These are phyloP conservation scores for Phytophthora aleatoria DNA, from an alignment of 352 stramenopile species.

Conservation along the genomic window DNA sequence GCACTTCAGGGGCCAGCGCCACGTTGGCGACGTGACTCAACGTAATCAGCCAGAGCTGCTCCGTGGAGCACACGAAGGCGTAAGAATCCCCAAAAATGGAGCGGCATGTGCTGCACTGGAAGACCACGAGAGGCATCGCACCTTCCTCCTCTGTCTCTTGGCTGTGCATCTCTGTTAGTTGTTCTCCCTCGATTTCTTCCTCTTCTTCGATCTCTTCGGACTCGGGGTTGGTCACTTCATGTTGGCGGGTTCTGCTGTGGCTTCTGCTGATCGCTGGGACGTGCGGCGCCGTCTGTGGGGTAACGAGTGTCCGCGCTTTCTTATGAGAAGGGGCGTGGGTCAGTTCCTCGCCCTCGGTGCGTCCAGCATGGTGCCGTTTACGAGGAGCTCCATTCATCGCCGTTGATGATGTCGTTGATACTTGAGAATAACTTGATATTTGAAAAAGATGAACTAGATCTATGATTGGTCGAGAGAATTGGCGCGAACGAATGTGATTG, in stretches of 20 bases:
- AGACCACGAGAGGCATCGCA: conserved; percentile 73
- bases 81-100: conserved; percentile 88
- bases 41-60: conserved; percentile 73
- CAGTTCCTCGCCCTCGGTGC: conserved; percentile 19
- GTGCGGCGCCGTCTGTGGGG: conserved; percentile 16
- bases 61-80: conserved; percentile 78
- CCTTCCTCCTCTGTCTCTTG: conserved; percentile 38
- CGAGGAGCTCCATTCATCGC: conserved; percentile 54
- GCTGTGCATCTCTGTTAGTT: conserved; percentile 15
- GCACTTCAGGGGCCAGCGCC: conserved; percentile 41
- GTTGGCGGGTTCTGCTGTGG: conserved; percentile 10
- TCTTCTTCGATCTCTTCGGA: conserved; percentile 47
- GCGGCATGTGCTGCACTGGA: conserved; percentile 84
- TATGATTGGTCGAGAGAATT: conserved; percentile 18
- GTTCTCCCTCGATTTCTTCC: conserved; percentile 26
- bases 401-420: not conserved
- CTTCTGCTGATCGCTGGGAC: conserved; percentile 12
- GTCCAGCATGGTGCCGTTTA: conserved; percentile 43
- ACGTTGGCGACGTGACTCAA: conserved; percentile 79
- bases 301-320: conserved; percentile 28
- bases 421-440: too few relatives aligned
- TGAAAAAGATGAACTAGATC: not conserved
- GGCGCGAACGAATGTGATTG: conserved; percentile 26
- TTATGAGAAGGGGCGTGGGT: conserved; percentile 40
- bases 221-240: conserved; percentile 29